These are phyloP conservation scores for Psilocybe cubensis DNA, from an alignment of 768 basidiomycete genomes.

Conservation along the genomic window DNA sequence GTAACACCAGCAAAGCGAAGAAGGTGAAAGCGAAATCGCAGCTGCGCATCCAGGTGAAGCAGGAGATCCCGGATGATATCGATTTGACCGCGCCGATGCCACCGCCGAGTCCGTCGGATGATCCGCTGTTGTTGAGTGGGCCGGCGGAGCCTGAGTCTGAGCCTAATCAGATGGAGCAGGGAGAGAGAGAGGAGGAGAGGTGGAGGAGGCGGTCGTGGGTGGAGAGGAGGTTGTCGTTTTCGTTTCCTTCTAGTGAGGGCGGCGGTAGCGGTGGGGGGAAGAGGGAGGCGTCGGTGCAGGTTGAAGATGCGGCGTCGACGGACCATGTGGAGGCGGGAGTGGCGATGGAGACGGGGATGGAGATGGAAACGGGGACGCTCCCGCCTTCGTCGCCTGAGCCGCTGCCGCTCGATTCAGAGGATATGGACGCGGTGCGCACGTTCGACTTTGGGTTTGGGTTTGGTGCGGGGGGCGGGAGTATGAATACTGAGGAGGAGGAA, in stretches of 20 bases:
- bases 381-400: slow-evolving; percentile 28
- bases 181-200: slow-evolving; percentile 6
- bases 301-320: slow-evolving; percentile 2
- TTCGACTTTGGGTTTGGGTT: slow-evolving; percentile 29
- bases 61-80: slow-evolving; percentile 62
- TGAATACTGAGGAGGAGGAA: slow-evolving; percentile 18
- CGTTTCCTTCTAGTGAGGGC: too few relatives aligned
- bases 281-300: slow-evolving; percentile 18
- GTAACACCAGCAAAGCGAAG: slow-evolving; percentile 7
- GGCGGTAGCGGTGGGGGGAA: background rate
- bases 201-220: slow-evolving; percentile 15
- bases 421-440: slow-evolving; percentile 14
- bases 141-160: slow-evolving; percentile 29
- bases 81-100: slow-evolving; percentile 61
- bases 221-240: too few relatives aligned
- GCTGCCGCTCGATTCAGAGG: slow-evolving; percentile 20
- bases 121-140: slow-evolving; percentile 68
- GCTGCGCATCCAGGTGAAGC: slow-evolving; percentile 46
- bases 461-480: too few relatives aligned
- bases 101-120: slow-evolving; percentile 77
- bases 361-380: slow-evolving; percentile 6
- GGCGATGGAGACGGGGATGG: slow-evolving; percentile 1
- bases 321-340: slow-evolving; percentile 7
- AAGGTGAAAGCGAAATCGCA: slow-evolving; percentile 12
- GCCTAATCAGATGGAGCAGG: slow-evolving; percentile 5